phyloP scores from a whole-genome alignment of 2,329 filamentous ascomycete species.

The Aspergillus oerlinghausenensis region DNA sequence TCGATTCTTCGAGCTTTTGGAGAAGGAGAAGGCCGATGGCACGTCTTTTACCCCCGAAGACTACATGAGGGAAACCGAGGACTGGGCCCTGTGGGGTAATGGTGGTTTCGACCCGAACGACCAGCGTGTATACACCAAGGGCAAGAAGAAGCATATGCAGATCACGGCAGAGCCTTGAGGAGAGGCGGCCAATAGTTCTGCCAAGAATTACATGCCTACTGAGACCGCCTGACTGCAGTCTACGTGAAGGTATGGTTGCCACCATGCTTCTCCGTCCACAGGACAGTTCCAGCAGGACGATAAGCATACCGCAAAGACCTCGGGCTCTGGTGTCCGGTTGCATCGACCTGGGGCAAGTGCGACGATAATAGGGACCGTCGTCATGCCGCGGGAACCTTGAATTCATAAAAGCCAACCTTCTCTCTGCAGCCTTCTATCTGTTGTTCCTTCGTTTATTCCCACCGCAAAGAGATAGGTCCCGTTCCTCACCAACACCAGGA shows the following conservation, averaged over 20 bases:
- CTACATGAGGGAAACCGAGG: constrained; percentile 83
- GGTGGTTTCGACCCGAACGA: constrained; percentile 92
- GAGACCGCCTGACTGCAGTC: neutral
- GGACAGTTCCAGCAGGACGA: neutral
- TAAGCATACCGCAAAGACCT: neutral
- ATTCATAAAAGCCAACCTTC: neutral
- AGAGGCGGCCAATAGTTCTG: neutral
- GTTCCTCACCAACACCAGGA: too few relatives aligned
- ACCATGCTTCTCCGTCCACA: neutral
- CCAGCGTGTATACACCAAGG: constrained; percentile 80
- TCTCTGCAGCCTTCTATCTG: neutral
- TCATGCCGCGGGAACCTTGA: too few relatives aligned
- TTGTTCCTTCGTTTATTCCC: neutral
- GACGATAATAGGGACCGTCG: too few relatives aligned
- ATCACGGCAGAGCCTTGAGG: neutral
- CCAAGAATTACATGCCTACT: neutral
- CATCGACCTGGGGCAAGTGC: neutral
- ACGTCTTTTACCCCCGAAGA: constrained; percentile 80
- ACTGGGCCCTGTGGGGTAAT: constrained; percentile 93
- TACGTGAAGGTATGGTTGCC: neutral
- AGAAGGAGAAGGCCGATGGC: constrained; percentile 53
- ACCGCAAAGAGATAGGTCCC: neutral
- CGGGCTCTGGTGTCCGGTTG: neutral
- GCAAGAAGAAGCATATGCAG: constrained; percentile 44
- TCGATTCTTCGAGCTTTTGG: constrained; percentile 78